phyloP scores from a whole-genome alignment of 2,329 filamentous ascomycete genomes.

The Claviceps pusilla region DNA sequence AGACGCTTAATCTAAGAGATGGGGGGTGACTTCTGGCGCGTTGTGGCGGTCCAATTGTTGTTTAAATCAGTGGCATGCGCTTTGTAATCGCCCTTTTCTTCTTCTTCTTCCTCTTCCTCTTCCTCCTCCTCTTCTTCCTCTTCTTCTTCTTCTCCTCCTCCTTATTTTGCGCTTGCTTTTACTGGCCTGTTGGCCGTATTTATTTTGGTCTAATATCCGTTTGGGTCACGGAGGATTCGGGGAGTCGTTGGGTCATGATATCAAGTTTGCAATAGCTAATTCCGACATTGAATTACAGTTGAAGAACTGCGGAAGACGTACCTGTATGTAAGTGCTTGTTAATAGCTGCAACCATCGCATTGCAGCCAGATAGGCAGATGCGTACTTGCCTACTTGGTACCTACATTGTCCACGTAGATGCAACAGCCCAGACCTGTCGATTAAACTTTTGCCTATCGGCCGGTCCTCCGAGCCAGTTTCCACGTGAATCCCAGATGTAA shows the following conservation, averaged over 20 bases:
- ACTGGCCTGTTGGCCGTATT: not conserved
- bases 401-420: no score
- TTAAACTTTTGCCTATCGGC: no score
- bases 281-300: not conserved
- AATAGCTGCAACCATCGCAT: no score
- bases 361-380: no score
- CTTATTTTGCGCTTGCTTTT: not conserved
- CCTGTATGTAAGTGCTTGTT: no score
- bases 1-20: not conserved
- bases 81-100: not conserved
- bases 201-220: not conserved
- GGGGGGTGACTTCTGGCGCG: not conserved
- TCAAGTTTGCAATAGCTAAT: constrained; percentile 1
- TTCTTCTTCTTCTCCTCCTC: no score
- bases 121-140: no score
- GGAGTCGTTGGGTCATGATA: not conserved
- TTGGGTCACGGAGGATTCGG: not conserved
- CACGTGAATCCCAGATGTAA: no score
- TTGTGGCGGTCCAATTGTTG: not conserved
- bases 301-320: not conserved
- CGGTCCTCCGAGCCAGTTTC: no score
- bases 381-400: no score
- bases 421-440: no score
- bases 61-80: not conserved
- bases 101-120: no score